Base-by-base conservation (phyloP, 257 asterid genomes). In the Fraxinus excelsior region DNA sequence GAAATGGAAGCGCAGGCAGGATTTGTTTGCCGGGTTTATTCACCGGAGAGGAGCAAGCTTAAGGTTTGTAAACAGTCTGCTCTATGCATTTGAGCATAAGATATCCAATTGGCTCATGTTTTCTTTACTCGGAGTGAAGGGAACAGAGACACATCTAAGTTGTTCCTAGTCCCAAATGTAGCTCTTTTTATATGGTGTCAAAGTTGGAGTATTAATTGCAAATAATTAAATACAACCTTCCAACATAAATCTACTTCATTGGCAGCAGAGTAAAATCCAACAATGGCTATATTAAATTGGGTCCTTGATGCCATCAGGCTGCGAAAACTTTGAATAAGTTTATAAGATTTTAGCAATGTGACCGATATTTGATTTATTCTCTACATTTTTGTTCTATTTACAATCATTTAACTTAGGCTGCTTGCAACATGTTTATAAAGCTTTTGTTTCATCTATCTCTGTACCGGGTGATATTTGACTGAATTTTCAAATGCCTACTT, bases 31-130 rank as follows among this genome's bases (percentile, higher is more conserved):
- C 84, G 97, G 84, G 97, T 90, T 68, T 72, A 80, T 84, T 91
- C 98, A 80, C 76, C 91, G 51, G 98, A 96, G 76, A 96, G 85
- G 82, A 91, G 99, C 89, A 96, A 96, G 85, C 91, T 96, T 76
- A 96, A 96, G 99, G 99, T 91, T 51, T 58, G 73, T 72, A 49
- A 46, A 11, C 37, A 37, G 74, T 35, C 64, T 34, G 58, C 44
- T 74, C 53, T 31, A 64, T 51, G 38, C 68, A 76, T n/a, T 58
- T 70, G 34, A 68, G 70, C 12, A 34, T 68, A 70, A 11, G 9
- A 23, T 40, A 29, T 8, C 49, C 31, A 0, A 11, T 9, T 66
- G 58, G 6, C 56, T 12, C 32, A 28, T 23, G 34, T 67, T 73
- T 38, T 34, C 40, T 72, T 35, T 51, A 68, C 67, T 44, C 19